A percentile compares a stretch with the other conserved stretches of the same genome.
phyloP scores from a whole-genome alignment of 2,329 filamentous ascomycete species.

The Rhexocercosporidium sp. region DNA sequence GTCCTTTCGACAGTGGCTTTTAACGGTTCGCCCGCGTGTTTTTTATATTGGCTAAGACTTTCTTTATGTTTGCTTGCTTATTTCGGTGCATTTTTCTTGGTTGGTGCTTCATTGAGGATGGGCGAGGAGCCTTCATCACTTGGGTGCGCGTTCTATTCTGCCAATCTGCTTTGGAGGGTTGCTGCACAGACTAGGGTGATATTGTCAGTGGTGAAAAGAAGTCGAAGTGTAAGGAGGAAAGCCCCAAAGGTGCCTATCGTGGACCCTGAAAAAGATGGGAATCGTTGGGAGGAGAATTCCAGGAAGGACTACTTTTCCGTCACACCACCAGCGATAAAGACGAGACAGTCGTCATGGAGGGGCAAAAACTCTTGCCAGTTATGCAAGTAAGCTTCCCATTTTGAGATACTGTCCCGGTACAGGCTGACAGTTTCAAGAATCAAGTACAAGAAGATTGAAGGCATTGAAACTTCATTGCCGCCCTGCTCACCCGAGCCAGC shows the following conservation, averaged over 20 bases:
- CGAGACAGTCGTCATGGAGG: neutral
- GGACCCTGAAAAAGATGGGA: neutral
- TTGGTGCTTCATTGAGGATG: conserved; percentile 10
- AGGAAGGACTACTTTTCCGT: neutral
- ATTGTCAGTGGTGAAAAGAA: conserved; percentile 15
- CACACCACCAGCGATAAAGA: conserved; percentile 2
- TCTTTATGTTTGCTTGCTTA: neutral
- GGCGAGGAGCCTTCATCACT: conserved; percentile 8
- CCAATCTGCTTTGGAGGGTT: conserved; percentile 13
- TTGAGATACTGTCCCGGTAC: neutral
- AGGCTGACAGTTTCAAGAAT: neutral
- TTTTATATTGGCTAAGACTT: neutral
- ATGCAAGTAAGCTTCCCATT: conserved; percentile 14
- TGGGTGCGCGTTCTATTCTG: conserved; percentile 12
- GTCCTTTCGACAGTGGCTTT: neutral
- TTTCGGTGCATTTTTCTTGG: neutral
- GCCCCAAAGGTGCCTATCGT: neutral
- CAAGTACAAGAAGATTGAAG: neutral
- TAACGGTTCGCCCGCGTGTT: neutral
- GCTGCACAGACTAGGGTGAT: conserved; percentile 11
- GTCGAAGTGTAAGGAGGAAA: conserved; percentile 10
- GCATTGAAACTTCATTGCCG: neutral
- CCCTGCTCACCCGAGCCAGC: neutral
- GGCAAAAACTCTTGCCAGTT: conserved; percentile 9
- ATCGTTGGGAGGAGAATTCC: neutral